Percentiles rank a stretch among this genome's conserved stretches.
Conservation (phyloP, 768 basidiomycete genomes). For the Calocybe indica region DNA sequence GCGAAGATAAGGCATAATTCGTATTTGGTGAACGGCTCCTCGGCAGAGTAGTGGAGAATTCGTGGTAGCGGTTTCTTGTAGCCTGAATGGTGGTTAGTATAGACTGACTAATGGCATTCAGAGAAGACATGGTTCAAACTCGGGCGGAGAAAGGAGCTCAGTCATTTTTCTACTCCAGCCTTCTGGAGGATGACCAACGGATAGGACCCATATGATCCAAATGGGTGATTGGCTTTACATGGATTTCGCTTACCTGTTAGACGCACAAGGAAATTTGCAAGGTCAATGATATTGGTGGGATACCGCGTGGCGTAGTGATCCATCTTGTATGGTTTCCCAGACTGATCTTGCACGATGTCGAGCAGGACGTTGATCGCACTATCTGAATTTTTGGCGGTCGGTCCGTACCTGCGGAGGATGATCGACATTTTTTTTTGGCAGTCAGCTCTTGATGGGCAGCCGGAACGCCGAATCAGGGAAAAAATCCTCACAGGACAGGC, state of each 20-base stretch:
- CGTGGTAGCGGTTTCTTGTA: slow-evolving; percentile 47
- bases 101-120: background rate
- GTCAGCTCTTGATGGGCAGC: background rate
- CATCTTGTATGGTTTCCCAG: slow-evolving; percentile 89
- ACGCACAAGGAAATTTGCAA: slow-evolving; percentile 78
- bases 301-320: slow-evolving; percentile 91
- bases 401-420: slow-evolving; percentile 66
- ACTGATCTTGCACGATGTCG: slow-evolving; percentile 82
- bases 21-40: slow-evolving; percentile 87
- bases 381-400: slow-evolving; percentile 78
- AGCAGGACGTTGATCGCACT: slow-evolving; percentile 85
- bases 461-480: background rate
- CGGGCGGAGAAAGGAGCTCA: no score
- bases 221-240: background rate
- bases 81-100: slow-evolving; percentile 14
- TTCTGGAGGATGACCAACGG: background rate
- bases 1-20: slow-evolving; percentile 83
- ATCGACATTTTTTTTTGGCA: background rate
- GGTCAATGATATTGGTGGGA: slow-evolving; percentile 87
- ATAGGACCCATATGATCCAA: background rate
- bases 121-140: background rate
- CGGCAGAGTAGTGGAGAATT: slow-evolving; percentile 82
- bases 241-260: slow-evolving; percentile 48
- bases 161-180: no score
- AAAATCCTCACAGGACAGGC: slow-evolving; percentile 68